phyloP scores from a whole-genome alignment of 352 stramenopile genomes.

The Globisporangium cylindrosporum region DNA sequence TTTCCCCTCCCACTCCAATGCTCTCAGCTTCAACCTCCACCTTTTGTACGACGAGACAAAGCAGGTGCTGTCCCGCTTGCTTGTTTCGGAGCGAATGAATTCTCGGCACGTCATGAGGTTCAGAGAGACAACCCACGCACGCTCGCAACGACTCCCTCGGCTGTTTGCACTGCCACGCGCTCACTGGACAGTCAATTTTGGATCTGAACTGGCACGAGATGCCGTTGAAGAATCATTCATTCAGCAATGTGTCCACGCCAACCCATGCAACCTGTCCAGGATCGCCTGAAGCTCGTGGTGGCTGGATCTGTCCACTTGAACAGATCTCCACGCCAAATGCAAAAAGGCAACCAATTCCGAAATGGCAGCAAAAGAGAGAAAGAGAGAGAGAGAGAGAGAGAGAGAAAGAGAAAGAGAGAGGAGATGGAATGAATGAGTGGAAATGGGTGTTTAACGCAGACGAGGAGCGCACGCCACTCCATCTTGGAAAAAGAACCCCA shows the following conservation, averaged over 20 bases:
- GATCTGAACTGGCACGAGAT: too few species aligned
- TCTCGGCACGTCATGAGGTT: conserved; percentile 5
- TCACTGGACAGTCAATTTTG: too few species aligned
- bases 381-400: neutral
- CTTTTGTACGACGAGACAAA: neutral
- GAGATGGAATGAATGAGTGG: neutral
- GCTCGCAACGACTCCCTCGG: neutral
- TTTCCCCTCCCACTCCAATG: neutral
- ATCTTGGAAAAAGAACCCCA: conserved; percentile 16
- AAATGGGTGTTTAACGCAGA: conserved; percentile 6
- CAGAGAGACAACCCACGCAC: neutral
- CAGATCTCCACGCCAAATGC: neutral
- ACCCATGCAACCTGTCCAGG: too few species aligned
- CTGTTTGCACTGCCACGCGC: neutral
- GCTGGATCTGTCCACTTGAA: neutral
- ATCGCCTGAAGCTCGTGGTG: too few species aligned
- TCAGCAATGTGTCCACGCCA: neutral
- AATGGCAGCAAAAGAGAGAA: neutral
- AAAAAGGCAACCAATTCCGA: neutral
- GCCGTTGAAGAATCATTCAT: too few species aligned
- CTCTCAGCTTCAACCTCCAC: neutral
- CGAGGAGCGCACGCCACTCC: neutral
- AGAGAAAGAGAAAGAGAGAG: too few species aligned
- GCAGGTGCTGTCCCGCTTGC: neutral
- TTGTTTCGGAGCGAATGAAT: neutral